phyloP scores from a whole-genome alignment of 2,329 filamentous ascomycete genomes.

The Nannizziopsis arthrosporioides region DNA sequence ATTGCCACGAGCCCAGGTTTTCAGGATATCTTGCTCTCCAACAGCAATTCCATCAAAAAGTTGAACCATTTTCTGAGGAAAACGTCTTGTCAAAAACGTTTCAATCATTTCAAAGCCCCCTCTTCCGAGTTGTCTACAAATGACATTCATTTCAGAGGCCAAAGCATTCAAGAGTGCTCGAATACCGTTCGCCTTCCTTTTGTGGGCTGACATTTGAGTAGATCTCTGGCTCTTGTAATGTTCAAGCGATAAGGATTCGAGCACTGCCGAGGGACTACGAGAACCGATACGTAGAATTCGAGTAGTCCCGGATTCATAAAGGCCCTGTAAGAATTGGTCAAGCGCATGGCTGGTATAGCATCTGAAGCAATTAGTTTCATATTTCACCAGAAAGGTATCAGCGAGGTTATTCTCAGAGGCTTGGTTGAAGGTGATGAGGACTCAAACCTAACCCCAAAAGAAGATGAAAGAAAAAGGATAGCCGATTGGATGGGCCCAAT shows the following conservation, averaged over 20 bases:
- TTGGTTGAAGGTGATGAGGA: too few relatives aligned
- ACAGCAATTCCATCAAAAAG: slow-evolving; percentile 6
- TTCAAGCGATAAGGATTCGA: too few relatives aligned
- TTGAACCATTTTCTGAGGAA: slow-evolving; percentile 17
- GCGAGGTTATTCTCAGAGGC: too few relatives aligned
- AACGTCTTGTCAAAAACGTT: slow-evolving; percentile 27
- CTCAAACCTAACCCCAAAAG: too few relatives aligned
- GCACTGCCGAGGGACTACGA: slow-evolving; percentile 39
- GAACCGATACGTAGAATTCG: slow-evolving; percentile 52
- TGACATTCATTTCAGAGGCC: too few relatives aligned
- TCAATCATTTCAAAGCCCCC: slow-evolving; percentile 38
- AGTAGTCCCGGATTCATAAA: slow-evolving; percentile 45
- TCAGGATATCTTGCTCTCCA: slow-evolving; percentile 8
- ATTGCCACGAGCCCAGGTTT: background rate
- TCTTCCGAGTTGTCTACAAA: slow-evolving; percentile 33
- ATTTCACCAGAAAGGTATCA: too few relatives aligned
- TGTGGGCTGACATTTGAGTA: too few relatives aligned
- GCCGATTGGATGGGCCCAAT: too few relatives aligned
- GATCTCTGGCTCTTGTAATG: too few relatives aligned
- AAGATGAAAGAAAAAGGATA: too few relatives aligned
- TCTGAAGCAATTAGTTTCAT: background rate
- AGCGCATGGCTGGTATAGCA: slow-evolving; percentile 57
- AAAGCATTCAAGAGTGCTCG: too few relatives aligned
- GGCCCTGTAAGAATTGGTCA: slow-evolving; percentile 54
- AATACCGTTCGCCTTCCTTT: too few relatives aligned